Percentiles rank a stretch among this genome's conserved stretches.
These are phyloP conservation scores for Fereydounia khargensis DNA, from an alignment of 1,284 basidiomycete species.

Conservation along the genomic window DNA sequence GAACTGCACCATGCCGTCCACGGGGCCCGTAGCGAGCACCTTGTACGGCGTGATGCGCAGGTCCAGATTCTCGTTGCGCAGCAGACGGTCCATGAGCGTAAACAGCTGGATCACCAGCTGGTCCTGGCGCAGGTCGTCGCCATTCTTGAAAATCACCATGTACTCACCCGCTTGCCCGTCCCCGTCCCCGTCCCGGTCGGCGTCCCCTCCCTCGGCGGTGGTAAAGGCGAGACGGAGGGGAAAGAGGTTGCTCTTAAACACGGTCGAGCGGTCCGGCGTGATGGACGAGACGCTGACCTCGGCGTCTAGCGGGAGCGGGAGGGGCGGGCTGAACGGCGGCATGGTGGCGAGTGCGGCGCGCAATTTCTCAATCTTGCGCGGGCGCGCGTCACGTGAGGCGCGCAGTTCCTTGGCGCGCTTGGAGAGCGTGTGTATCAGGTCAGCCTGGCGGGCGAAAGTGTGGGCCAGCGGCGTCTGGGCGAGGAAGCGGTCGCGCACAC, in stretches of 20 bases:
- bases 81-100: slow-evolving; percentile 90
- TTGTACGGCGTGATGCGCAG: slow-evolving; percentile 88
- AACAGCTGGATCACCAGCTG: slow-evolving; percentile 96
- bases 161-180: slow-evolving; percentile 59
- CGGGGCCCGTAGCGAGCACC: slow-evolving; percentile 85
- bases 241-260: slow-evolving; percentile 96
- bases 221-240: slow-evolving; percentile 83
- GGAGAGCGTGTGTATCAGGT: slow-evolving; percentile 72
- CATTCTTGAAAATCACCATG: slow-evolving; percentile 96
- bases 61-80: slow-evolving; percentile 93
- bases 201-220: slow-evolving; percentile 6
- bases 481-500: slow-evolving; percentile 79
- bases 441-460: slow-evolving; percentile 73
- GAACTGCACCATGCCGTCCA: slow-evolving; percentile 95
- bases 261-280: slow-evolving; percentile 82
- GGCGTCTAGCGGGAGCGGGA: slow-evolving; percentile 78
- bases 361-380: slow-evolving; percentile 95
- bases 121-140: slow-evolving; percentile 96
- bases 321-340: slow-evolving; percentile 46
- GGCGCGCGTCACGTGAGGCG: slow-evolving; percentile 83
- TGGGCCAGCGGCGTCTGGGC: background rate
- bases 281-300: slow-evolving; percentile 77
- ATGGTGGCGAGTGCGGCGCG: slow-evolving; percentile 74
- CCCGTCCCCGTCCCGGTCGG: background rate
- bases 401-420: slow-evolving; percentile 81